phyloP scores from a whole-genome alignment of 257 asterid species.

The Euphrasia confusa region DNA sequence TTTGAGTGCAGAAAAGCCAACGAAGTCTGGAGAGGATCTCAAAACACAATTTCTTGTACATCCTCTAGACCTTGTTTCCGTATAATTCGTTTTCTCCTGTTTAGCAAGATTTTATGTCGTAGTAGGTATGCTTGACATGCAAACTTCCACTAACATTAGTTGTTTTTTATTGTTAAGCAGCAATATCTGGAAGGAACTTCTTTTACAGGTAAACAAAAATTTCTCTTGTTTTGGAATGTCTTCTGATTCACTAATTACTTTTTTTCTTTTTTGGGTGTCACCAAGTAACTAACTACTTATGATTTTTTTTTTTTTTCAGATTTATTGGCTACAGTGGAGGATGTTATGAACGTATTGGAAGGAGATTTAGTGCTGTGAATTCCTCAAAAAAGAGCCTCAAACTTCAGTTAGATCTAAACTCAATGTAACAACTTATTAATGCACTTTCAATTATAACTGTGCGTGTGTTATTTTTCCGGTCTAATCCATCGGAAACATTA shows the following conservation, averaged over 20 bases:
- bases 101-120: conserved; percentile 1
- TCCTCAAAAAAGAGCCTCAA: conserved; percentile 5
- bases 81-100: conserved; percentile 6
- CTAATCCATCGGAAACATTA: conserved; percentile 14
- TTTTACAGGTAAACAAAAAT: conserved; percentile 45
- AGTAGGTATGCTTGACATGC: not conserved
- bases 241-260: not conserved
- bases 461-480: not conserved
- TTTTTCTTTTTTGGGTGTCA: not conserved
- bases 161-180: conserved; percentile 41
- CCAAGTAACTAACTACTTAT: not conserved
- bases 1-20: conserved; percentile 38
- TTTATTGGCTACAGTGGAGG: conserved; percentile 61
- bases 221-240: conserved; percentile 10
- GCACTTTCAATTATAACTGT: conserved; percentile 3
- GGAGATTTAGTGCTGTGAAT: conserved; percentile 35
- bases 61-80: conserved; percentile 11
- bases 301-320: conserved; percentile 43
- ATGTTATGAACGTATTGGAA: conserved; percentile 57
- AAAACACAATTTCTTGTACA: conserved; percentile 65
- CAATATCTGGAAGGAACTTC: conserved; percentile 64
- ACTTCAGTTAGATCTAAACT: conserved; percentile 15
- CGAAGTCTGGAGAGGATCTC: conserved; percentile 33
- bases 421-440: conserved; percentile 6
- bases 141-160: conserved; percentile 14